Percentiles rank a stretch among this genome's conserved stretches.
Evolutionary conservation across 257 asterid species (phyloP).

Genomic region (Solanum stenotomum): DNA sequence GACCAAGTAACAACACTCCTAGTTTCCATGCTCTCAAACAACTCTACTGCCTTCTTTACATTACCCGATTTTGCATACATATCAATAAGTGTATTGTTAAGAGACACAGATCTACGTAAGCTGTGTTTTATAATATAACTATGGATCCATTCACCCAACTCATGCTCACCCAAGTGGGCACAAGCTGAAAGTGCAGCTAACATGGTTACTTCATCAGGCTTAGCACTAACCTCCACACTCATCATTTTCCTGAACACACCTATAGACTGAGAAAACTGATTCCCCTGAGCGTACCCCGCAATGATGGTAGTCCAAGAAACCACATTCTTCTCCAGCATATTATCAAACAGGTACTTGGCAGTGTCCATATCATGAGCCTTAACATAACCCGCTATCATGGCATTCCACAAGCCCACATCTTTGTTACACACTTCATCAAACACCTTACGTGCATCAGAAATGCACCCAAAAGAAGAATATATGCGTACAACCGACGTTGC

Average conservation of each 20-base stretch:
- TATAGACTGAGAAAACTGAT: not conserved
- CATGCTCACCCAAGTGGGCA: constrained; percentile 9
- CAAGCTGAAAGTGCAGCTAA: constrained; percentile 11
- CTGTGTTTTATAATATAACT: not conserved
- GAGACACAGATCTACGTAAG: not conserved
- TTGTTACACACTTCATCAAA: not conserved
- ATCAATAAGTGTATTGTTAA: constrained; percentile 9
- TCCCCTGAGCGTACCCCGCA: not conserved
- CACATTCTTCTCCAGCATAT: constrained; percentile 1
- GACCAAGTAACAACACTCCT: constrained; percentile 7
- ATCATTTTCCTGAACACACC: not conserved
- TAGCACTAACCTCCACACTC: not conserved
- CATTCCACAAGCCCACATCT: not conserved
- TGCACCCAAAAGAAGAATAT: not conserved
- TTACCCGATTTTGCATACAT: constrained; percentile 10
- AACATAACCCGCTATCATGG: not conserved
- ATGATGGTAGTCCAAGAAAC: constrained; percentile 11
- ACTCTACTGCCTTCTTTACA: not conserved
- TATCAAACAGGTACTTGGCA: not conserved
- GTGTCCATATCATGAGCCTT: constrained; percentile 2
- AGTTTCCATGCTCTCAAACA: not conserved
- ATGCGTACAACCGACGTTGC: not conserved
- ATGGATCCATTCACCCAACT: constrained; percentile 4
- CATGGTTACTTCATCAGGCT: constrained; percentile 8
- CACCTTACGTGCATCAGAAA: constrained; percentile 5